Evolutionary conservation across 2,329 filamentous ascomycete genomes (phyloP).

Genomic region (Apiospora sp.): DNA sequence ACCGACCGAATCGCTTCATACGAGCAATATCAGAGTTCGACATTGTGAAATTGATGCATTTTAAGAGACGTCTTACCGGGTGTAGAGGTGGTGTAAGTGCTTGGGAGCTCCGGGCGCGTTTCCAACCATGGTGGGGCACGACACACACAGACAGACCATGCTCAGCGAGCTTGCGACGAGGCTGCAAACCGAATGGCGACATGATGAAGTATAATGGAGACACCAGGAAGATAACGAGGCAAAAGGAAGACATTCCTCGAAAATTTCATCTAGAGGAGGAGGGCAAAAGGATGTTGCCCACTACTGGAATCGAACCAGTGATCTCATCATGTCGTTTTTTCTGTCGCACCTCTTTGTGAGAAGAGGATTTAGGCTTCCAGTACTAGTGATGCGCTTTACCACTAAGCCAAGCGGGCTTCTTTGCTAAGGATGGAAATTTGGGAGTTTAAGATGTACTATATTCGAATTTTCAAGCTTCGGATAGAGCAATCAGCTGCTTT

Average conservation of each 20-base stretch:
- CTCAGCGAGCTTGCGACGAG: neutral
- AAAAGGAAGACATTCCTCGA: neutral
- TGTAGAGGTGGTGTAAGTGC: neutral
- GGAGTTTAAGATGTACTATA: too few relatives aligned
- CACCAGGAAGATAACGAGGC: fast-evolving
- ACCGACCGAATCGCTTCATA: too few relatives aligned
- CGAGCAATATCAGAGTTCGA: neutral
- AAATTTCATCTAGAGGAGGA: neutral
- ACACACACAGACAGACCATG: neutral
- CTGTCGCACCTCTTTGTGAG: neutral
- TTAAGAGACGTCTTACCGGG: neutral
- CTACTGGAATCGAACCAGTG: conserved; percentile 22
- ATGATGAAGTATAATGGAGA: neutral
- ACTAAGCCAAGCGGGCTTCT: conserved; percentile 11
- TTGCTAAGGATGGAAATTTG: too few relatives aligned
- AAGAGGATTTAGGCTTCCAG: too few relatives aligned
- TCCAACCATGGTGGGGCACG: neutral
- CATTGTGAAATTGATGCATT: neutral
- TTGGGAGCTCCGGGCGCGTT: neutral
- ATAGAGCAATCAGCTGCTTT: too few relatives aligned
- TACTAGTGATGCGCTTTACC: conserved; percentile 22
- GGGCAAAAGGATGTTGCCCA: neutral
- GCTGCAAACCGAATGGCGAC: too few relatives aligned
- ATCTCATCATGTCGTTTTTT: conserved; percentile 1
- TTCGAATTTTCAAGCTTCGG: too few relatives aligned